Evolutionary conservation across 495 filamentous ascomycete species (phyloP).

Genomic region (Aspergillus campestris): DNA sequence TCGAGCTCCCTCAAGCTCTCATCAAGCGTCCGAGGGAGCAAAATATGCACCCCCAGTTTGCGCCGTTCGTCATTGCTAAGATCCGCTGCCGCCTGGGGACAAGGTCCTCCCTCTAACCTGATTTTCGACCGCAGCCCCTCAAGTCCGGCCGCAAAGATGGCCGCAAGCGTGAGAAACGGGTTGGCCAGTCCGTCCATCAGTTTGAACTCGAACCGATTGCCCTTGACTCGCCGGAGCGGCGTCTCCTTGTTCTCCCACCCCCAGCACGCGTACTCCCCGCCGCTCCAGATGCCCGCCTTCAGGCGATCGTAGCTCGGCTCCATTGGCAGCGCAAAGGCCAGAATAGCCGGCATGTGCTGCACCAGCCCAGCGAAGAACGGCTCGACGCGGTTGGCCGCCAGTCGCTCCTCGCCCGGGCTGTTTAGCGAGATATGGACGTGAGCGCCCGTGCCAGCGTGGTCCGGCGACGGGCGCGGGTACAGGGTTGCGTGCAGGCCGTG

Average conservation of each 20-base stretch:
- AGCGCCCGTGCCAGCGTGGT: constrained; percentile 50
- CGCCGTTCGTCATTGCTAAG: constrained; percentile 41
- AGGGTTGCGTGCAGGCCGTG: constrained; percentile 50
- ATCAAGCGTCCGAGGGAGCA: constrained; percentile 43
- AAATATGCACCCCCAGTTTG: constrained; percentile 43
- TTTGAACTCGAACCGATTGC: constrained; percentile 63
- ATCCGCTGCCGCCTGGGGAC: constrained; percentile 40
- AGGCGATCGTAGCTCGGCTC: constrained; percentile 53
- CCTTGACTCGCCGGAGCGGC: constrained; percentile 53
- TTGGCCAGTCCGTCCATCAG: constrained; percentile 66
- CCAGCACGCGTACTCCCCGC: constrained; percentile 66
- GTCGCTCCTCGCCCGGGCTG: constrained; percentile 12
- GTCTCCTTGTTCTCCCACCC: constrained; percentile 69
- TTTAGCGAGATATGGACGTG: constrained; percentile 63
- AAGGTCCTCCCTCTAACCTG: constrained; percentile 40
- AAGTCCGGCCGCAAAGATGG: constrained; percentile 51
- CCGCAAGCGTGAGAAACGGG: constrained; percentile 57
- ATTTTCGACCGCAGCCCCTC: constrained; percentile 39
- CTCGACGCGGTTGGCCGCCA: constrained; percentile 27
- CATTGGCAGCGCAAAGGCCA: constrained; percentile 56
- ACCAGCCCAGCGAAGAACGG: constrained; percentile 62
- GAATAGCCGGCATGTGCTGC: constrained; percentile 53
- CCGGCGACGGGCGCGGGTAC: constrained; percentile 53
- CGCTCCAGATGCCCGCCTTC: constrained; percentile 59
- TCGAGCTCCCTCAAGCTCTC: constrained; percentile 45